Conservation (phyloP, 495 filamentous ascomycete genomes). For the Aspergillus indologenus region DNA sequence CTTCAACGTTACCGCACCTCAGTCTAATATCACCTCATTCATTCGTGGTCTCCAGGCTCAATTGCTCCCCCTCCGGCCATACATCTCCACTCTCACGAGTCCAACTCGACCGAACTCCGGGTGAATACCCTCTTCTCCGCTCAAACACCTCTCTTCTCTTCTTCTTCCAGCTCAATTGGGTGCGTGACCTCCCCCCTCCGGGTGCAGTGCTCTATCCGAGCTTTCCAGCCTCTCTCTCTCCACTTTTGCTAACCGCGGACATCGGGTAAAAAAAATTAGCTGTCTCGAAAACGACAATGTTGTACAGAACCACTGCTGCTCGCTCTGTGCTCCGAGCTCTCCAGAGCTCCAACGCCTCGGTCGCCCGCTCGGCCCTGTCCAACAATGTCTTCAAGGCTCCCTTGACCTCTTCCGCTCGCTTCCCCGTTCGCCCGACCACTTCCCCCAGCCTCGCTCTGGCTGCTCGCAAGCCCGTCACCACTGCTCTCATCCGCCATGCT, state of each 20-base stretch:
- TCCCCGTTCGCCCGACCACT: conserved; percentile 33
- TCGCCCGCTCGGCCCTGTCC: conserved; percentile 37
- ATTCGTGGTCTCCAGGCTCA: conserved; percentile 36
- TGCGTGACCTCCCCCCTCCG: conserved; percentile 19
- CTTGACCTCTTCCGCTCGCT: conserved; percentile 44
- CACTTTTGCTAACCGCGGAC: conserved; percentile 30
- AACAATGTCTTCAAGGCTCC: conserved; percentile 47
- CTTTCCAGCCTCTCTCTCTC: conserved; percentile 28
- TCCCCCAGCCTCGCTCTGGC: conserved; percentile 42
- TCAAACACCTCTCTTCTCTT: conserved; percentile 24
- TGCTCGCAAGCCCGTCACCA: conserved; percentile 49
- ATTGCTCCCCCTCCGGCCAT: conserved; percentile 29
- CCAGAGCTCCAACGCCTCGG: conserved; percentile 48
- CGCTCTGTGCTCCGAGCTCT: conserved; percentile 47
- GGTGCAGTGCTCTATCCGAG: conserved; percentile 27
- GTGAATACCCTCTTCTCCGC: conserved; percentile 40
- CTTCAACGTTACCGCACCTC: conserved; percentile 35
- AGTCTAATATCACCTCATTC: conserved; percentile 40
- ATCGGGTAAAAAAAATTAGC: conserved; percentile 37
- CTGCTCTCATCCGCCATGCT: conserved; percentile 49
- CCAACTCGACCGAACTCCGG: conserved; percentile 31
- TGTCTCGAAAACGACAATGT: conserved; percentile 38
- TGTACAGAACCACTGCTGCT: conserved; percentile 46
- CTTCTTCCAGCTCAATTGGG: conserved; percentile 39
- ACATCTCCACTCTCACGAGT: conserved; percentile 32